Evolutionary conservation across 2,329 filamentous ascomycete genomes (phyloP).

Genomic region (Chaetomiaceae sp.): DNA sequence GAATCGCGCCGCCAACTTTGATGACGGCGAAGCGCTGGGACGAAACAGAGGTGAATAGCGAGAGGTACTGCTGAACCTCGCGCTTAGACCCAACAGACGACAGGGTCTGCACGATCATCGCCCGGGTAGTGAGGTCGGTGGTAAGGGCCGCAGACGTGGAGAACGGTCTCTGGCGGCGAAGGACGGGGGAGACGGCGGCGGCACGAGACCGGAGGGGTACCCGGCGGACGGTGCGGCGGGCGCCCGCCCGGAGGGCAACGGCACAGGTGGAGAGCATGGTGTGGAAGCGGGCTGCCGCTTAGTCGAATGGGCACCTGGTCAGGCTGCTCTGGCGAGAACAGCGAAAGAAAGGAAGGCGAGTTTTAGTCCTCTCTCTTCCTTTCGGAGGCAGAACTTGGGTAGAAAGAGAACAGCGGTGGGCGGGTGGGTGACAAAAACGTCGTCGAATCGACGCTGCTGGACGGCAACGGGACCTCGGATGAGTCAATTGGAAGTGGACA

Average conservation of each 20-base stretch:
- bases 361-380: too few species aligned
- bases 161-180: constrained; percentile 31
- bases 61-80: constrained; percentile 95
- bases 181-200: constrained; percentile 19
- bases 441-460: neutral
- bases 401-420: neutral
- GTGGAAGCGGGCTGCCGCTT: constrained; percentile 7
- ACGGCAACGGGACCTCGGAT: constrained; percentile 15
- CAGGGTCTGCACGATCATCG: constrained; percentile 81
- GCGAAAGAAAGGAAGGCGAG: neutral
- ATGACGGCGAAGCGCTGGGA: constrained; percentile 98
- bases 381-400: too few species aligned
- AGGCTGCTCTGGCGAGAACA: neutral
- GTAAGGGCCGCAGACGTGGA: constrained; percentile 30
- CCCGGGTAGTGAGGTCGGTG: constrained; percentile 58
- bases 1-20: constrained; percentile 93
- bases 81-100: constrained; percentile 95
- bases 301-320: neutral
- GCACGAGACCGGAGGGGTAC: constrained; percentile 23
- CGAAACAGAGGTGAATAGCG: constrained; percentile 92
- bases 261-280: constrained; percentile 39
- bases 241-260: constrained; percentile 38
- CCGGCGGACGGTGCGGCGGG: constrained; percentile 36
- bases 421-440: neutral
- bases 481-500: constrained; percentile 19